Evolutionary conservation across 495 filamentous ascomycete genomes (phyloP).

Genomic region (Hypoxylon subgilvum): DNA sequence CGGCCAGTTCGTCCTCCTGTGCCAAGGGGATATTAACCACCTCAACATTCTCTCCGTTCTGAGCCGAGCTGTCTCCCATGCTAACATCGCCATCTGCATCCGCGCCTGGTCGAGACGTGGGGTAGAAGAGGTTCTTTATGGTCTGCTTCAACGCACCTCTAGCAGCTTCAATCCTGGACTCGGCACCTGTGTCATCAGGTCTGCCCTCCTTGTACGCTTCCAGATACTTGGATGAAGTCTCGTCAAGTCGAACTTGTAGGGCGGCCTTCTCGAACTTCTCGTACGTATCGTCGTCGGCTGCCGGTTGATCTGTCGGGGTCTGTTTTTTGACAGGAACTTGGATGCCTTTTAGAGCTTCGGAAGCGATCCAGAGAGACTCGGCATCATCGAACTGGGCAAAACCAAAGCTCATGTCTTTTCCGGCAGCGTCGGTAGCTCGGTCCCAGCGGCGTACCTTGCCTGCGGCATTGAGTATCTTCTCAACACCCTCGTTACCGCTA

Average conservation of each 20-base stretch:
- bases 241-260: conserved; percentile 80
- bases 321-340: conserved; percentile 84
- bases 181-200: conserved; percentile 67
- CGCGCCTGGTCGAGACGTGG: conserved; percentile 57
- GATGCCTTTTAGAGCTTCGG: conserved; percentile 84
- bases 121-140: conserved; percentile 75
- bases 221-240: conserved; percentile 76
- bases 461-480: conserved; percentile 77
- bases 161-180: conserved; percentile 72
- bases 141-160: conserved; percentile 66
- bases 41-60: conserved; percentile 68
- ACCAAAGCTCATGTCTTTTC: conserved; percentile 84
- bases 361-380: conserved; percentile 83
- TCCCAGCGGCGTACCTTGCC: conserved; percentile 87
- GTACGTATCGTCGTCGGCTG: conserved; percentile 59
- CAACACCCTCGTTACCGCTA: conserved; percentile 80
- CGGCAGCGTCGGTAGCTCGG: conserved; percentile 58
- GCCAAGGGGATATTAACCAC: conserved; percentile 90
- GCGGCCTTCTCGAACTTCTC: conserved; percentile 70
- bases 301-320: conserved; percentile 52
- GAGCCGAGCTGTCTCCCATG: conserved; percentile 70
- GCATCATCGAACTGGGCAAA: conserved; percentile 97
- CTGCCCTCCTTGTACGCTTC: conserved; percentile 74
- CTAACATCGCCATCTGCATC: conserved; percentile 69
- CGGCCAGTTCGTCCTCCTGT: conserved; percentile 90